Base-by-base conservation (phyloP, 1,139 yeast species). In the Taphrina wiesneri region DNA sequence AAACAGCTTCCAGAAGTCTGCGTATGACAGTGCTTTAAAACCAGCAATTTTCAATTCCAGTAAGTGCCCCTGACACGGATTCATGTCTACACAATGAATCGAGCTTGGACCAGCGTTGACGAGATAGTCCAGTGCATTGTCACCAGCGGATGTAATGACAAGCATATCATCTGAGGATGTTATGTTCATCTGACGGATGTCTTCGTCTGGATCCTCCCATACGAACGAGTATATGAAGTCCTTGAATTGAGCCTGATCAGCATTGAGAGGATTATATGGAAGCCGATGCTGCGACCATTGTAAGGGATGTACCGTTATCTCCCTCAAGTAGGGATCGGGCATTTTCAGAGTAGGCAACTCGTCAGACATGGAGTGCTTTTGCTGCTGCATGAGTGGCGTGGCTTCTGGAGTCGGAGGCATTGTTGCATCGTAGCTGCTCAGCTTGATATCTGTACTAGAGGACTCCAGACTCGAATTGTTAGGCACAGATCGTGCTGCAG, bases 141-240 rank as follows among this genome's bases (percentile, higher is more conserved):
- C 96, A 71, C 95, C 93, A 6, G 96, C 96, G 59, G 93, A 87
- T 7, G 96, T 88, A 68, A 88, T 88, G 28, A 93, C 93, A 72
- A 88, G 80, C 9, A 88, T 89, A 0, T 90, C 86, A 73, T 88
- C 96, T 36, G 82, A 80, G 17, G 84, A 77, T 46, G 80, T 79
- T 72, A 88, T 80, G 62, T 85, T 82, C 71, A 88, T 80, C 68
- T 88, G 86, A 53, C 81, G 81, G 70, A 85, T 83, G 76, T 88
- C 96, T 76, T 87, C 95, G 67, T 88, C 82, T 39, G 96, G 96
- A 74, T 88, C 96, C 77, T 88, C 96, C 96, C 96, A 88, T 9
- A 95, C 88, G 77, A 88, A 88, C 2, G 96, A 92, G 74, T 88
- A 88, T 68, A 88, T 88, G 75, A 87, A 88, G 76, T 88, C 91